Percentiles rank a stretch among this genome's conserved stretches.
These are phyloP conservation scores for Penicillium sp. DNA, from an alignment of 2,329 filamentous ascomycete genomes.

Conservation along the genomic window DNA sequence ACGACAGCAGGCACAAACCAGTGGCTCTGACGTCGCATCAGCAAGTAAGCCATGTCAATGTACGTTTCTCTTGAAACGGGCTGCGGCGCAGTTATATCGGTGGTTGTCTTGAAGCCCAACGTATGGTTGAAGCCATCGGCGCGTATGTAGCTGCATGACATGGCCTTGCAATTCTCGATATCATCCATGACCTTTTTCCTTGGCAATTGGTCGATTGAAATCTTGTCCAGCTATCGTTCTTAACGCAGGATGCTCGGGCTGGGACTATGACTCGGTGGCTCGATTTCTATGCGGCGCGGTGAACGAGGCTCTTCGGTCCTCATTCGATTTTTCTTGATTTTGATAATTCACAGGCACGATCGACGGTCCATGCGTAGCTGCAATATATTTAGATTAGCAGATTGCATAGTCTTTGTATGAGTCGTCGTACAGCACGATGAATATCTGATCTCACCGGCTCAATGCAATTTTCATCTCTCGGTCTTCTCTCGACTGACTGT, in stretches of 20 bases:
- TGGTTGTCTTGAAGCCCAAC: background rate
- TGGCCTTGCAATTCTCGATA: background rate
- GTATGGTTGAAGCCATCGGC: background rate
- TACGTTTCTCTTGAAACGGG: background rate
- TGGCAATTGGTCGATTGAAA: background rate
- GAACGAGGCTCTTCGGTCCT: too few species aligned
- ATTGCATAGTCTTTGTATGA: too few species aligned
- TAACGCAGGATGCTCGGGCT: background rate
- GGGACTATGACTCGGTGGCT: background rate
- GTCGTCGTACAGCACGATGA: too few species aligned
- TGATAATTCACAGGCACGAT: too few species aligned
- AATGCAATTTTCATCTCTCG: too few species aligned
- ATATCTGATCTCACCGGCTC: too few species aligned
- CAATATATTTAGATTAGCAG: too few species aligned
- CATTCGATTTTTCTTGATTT: too few species aligned
- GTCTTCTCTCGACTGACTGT: too few species aligned
- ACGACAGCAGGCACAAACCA: conserved; percentile 3
- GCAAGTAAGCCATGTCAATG: background rate
- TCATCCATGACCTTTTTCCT: background rate
- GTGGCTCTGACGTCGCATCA: background rate
- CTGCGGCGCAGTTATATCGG: background rate
- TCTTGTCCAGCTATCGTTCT: background rate
- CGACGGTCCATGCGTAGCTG: too few species aligned
- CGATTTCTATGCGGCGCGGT: background rate
- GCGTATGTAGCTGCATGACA: background rate